Evolutionary conservation across 768 basidiomycete species (phyloP), one percentile per base, ranked within the genome.

Genomic region (Tricholoma sp.): DNA sequence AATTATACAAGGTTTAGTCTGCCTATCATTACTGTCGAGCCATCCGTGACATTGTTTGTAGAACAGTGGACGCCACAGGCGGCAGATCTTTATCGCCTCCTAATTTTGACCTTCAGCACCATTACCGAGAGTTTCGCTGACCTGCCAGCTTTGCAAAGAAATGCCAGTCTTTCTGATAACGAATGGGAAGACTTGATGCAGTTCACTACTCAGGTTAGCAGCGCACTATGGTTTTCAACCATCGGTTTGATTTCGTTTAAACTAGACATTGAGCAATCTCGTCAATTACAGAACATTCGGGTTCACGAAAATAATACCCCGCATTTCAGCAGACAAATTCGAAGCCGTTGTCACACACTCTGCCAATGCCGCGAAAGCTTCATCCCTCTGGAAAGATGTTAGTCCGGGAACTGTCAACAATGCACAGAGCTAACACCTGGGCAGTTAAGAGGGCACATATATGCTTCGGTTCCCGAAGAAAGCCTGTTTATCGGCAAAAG

Each of bases 261-360:
- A 24, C 18, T 31, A 81, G 79, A 79, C 80, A 12, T 63, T 87
- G 57, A 81, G 80, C 67, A 85, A 86, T 66, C 74, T 87, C 19
- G 81, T 82, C 21, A 93, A 93, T 71, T 92, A 85, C 72, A 89
- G 83, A 67, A 81, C 78, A 2, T 94, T 94, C 60, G 92, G 92
- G 1, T 89, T 88, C 65, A 89, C 88, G 43, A 94, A 95, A 74
- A 88, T 95, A 62, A 67, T 92, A 50, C 91, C 93, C 19, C 86
- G 93, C 19, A 64, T 89, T 47, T 64, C 82, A 2, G 64, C 76
- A 21, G 77, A 74, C 14, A 84, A 82, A 63, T 92, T 95, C 65
- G 80, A 78, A 39, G 76, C 75, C 5, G 82, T 88, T 32, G 76
- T 93, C 16, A 69, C 75, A 18, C 74, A 77, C 6, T 91, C 88